Base-by-base conservation (phyloP, 495 filamentous ascomycete genomes). In the Aspergillus egyptiacus region DNA sequence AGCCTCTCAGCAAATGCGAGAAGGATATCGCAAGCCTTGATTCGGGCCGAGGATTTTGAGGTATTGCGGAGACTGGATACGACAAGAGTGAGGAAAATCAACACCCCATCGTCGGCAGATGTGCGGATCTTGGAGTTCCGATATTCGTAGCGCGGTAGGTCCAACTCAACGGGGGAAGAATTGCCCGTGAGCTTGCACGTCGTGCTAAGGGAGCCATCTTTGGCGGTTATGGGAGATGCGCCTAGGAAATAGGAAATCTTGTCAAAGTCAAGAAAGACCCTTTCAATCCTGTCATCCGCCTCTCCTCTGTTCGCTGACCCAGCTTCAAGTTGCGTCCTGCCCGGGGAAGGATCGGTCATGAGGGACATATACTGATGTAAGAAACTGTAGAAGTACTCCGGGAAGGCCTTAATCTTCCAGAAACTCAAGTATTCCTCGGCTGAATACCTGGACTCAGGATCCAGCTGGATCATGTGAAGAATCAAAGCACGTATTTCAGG, bases 321-420 rank as follows among this genome's bases (percentile, higher is more conserved):
- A 1, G 80, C 74, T 17, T 81, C 81, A 7, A 86, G 71, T 15
- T 79, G 70, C 32, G 76, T 74, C 44, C 82, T 82, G 2, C 87
- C 89, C 23, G 87, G 85, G 2, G 83, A 86, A n/a, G 89, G 86
- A 62, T 99, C 91, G 2, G 94, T 97, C 58, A 99, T 88, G 32
- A 93, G 73, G 55, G 85, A 87, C 89, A 98, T 95, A 64, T 96
- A 95, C 54, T 95, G 88, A 60, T 98, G 93, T 25, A 98, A 78
- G 61, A 96, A 96, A 66, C 80, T 94, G 75, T 95, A 96, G 51
- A 96, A 98, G 61, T 96, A 96, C 33, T 88, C 80, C 2, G 93
- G 93, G 51, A 98, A 98, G 2, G 89, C 87, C 63, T 93, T 97
- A 30, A 76, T 74, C 51, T 89, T 83, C 83, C 87, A 97, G 59